Percentiles rank a stretch among this genome's conserved stretches.
phyloP scores from a whole-genome alignment of 306 rosid genomes.

The Citrullus mucosospermus region DNA sequence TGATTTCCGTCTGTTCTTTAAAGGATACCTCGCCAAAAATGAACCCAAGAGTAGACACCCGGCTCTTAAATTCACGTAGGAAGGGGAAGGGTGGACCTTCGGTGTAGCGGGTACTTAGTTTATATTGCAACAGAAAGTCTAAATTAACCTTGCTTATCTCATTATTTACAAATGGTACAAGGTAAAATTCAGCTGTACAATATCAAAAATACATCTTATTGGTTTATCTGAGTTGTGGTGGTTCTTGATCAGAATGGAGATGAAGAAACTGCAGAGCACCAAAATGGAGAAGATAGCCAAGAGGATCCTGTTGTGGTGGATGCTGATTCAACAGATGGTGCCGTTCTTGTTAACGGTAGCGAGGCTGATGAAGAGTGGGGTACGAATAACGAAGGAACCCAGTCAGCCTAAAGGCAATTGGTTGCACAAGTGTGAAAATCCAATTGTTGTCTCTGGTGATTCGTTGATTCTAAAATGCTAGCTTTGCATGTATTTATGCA shows the following conservation, averaged over 20 bases:
- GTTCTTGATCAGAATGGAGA: constrained; percentile 17
- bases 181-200: no score
- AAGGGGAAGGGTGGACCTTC: not conserved
- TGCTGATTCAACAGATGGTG: constrained; percentile 25
- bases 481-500: not conserved
- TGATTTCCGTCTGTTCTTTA: not conserved
- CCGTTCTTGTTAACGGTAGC: constrained; percentile 22
- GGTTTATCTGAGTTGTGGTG: constrained; percentile 8
- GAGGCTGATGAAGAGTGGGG: constrained; percentile 29
- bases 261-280: constrained; percentile 10
- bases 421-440: constrained; percentile 18
- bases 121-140: no score
- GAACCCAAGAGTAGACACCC: not conserved
- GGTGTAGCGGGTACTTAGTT: not conserved
- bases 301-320: constrained; percentile 26
- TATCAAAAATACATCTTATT: no score
- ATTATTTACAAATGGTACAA: no score
- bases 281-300: constrained; percentile 21
- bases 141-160: no score
- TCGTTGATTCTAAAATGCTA: constrained; percentile 14
- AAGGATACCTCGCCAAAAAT: not conserved
- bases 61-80: not conserved
- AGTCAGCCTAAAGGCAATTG: constrained; percentile 19
- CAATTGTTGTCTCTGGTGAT: constrained; percentile 18
- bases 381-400: constrained; percentile 16